A percentile compares a stretch with the other conserved stretches of the same genome.
These are phyloP conservation scores for Phytophthora pini DNA, from an alignment of 352 stramenopile genomes.

Conservation along the genomic window DNA sequence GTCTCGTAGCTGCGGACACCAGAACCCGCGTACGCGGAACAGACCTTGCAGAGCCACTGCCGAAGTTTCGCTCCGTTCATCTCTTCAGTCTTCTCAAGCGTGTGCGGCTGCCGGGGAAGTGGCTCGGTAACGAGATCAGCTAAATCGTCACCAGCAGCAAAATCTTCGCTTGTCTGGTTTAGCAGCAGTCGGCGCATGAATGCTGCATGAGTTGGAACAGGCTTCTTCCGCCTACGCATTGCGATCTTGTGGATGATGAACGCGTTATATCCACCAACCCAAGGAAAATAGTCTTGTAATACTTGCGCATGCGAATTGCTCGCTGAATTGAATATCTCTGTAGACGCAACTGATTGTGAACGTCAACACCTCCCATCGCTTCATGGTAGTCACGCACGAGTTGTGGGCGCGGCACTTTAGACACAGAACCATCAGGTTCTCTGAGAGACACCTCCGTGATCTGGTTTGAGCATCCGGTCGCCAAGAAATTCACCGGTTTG, in stretches of 20 bases:
- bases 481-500: not conserved
- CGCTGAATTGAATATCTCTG: not conserved
- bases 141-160: not conserved
- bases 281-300: not conserved
- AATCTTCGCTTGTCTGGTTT: not conserved
- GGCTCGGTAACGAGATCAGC: not conserved
- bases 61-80: not conserved
- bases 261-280: not conserved
- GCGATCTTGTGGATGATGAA: not conserved
- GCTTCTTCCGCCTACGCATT: not conserved
- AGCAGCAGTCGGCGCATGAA: not conserved
- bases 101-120: not conserved
- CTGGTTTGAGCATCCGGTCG: not conserved
- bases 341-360: not conserved
- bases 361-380: not conserved
- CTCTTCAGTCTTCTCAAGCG: not conserved
- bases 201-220: not conserved
- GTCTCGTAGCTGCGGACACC: conserved; percentile 2
- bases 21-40: not conserved
- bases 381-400: not conserved
- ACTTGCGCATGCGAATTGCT: not conserved
- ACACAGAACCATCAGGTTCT: not conserved
- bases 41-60: not conserved
- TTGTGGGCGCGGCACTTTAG: not conserved
- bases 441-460: not conserved